These are phyloP conservation scores for Umbelopsis sp. DNA, from an alignment of 192 early-diverging fungal species.

Conservation along the genomic window DNA sequence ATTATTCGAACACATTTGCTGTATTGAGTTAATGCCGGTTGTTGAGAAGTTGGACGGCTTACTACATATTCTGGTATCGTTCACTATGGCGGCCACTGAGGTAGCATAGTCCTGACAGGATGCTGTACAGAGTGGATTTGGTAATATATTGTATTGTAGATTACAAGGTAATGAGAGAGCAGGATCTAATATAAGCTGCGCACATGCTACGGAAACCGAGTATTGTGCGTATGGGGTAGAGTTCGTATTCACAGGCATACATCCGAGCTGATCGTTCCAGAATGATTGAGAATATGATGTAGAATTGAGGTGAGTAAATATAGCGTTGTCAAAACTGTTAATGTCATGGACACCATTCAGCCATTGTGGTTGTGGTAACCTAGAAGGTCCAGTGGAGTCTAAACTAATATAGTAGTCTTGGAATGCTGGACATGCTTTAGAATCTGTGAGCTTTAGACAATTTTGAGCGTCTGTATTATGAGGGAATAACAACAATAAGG, in stretches of 20 bases:
- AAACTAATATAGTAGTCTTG: slow-evolving; percentile 6
- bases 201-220: background rate
- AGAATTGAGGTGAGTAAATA: background rate
- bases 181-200: slow-evolving; percentile 3
- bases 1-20: background rate
- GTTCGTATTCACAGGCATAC: background rate
- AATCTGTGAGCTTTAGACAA: background rate
- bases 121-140: background rate
- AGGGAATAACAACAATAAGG: slow-evolving; percentile 4
- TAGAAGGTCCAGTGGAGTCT: background rate
- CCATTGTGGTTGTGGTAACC: slow-evolving; percentile 1
- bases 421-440: background rate
- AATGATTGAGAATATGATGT: background rate
- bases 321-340: slow-evolving; percentile 3
- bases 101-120: background rate
- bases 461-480: slow-evolving; percentile 1
- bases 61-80: slow-evolving; percentile 2
- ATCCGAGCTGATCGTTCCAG: background rate
- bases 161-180: slow-evolving; percentile 2
- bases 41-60: background rate
- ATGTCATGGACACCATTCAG: background rate
- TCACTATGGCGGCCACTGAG: background rate
- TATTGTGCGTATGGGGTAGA: background rate
- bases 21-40: background rate
- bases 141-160: slow-evolving; percentile 14